A percentile compares a stretch with the other conserved stretches of the same genome.
Conservation (phyloP, 1,139 yeast species). For the Magnusiomyces clavatus region DNA sequence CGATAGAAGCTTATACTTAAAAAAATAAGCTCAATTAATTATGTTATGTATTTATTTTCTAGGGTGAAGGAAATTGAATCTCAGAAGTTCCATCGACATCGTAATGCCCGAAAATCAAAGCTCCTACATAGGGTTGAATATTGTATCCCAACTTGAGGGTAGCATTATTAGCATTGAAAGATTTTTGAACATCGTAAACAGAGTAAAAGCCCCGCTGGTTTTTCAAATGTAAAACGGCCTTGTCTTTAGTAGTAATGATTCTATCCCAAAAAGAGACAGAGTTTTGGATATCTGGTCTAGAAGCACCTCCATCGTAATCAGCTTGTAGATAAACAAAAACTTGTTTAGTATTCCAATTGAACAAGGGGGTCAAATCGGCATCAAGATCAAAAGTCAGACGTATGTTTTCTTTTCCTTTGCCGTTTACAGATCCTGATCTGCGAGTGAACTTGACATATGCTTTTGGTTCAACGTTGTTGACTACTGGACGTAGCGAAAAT, state of each 20-base stretch:
- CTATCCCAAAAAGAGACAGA: conserved; percentile 88
- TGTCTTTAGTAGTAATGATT: conserved; percentile 52
- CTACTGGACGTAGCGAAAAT: conserved; percentile 20
- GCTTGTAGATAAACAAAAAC: conserved; percentile 85
- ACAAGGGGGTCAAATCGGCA: conserved; percentile 60
- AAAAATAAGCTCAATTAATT: not conserved
- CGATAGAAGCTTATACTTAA: not conserved
- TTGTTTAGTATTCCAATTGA: conserved; percentile 97
- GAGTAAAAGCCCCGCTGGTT: conserved; percentile 66
- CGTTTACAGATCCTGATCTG: conserved; percentile 61
- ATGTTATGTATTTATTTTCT: too few relatives aligned
- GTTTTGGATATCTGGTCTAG: conserved; percentile 33
- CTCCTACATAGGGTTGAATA: conserved; percentile 85
- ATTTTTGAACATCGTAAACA: conserved; percentile 77
- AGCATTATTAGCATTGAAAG: conserved; percentile 62
- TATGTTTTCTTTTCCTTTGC: conserved; percentile 74
- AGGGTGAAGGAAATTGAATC: conserved; percentile 1
- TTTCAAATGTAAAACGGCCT: conserved; percentile 48
- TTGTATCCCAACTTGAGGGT: conserved; percentile 77
- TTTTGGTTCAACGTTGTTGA: conserved; percentile 23
- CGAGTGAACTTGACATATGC: conserved; percentile 49
- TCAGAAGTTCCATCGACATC: conserved; percentile 30
- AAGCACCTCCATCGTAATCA: conserved; percentile 58
- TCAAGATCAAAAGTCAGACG: conserved; percentile 65
- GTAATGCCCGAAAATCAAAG: conserved; percentile 62